phyloP scores from a whole-genome alignment of 495 filamentous ascomycete species.

The Xylaria telfairii region DNA sequence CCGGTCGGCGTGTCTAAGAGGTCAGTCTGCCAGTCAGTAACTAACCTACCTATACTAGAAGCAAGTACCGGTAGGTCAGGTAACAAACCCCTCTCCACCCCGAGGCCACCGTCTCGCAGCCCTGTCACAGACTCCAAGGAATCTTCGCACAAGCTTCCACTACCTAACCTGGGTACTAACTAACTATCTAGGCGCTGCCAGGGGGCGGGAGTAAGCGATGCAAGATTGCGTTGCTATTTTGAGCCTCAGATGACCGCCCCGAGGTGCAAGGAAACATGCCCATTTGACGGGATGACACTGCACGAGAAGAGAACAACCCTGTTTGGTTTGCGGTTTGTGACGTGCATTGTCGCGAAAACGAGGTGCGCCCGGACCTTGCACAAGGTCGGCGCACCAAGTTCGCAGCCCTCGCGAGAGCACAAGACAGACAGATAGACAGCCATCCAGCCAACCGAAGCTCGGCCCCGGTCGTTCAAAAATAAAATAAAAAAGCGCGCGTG shows the following conservation, averaged over 20 bases:
- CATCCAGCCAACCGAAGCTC: neutral
- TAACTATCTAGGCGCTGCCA: neutral
- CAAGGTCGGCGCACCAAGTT: slow-evolving; percentile 8
- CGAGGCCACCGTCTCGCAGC: slow-evolving; percentile 11
- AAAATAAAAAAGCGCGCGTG: slow-evolving; percentile 4
- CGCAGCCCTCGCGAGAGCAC: neutral
- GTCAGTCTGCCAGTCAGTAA: too few relatives aligned
- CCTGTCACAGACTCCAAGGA: slow-evolving; percentile 11
- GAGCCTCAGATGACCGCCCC: slow-evolving; percentile 10
- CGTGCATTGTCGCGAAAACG: slow-evolving; percentile 25
- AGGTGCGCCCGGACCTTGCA: slow-evolving; percentile 21
- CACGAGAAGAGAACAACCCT: slow-evolving; percentile 3
- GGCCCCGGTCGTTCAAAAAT: slow-evolving; percentile 1
- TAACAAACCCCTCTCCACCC: slow-evolving; percentile 3
- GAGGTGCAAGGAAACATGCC: slow-evolving; percentile 3
- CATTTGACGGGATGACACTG: slow-evolving; percentile 13
- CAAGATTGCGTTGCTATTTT: slow-evolving; percentile 29
- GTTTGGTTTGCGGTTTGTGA: slow-evolving; percentile 24
- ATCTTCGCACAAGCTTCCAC: slow-evolving; percentile 21
- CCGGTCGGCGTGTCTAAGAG: slow-evolving; percentile 18
- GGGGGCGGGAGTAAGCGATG: slow-evolving; percentile 22
- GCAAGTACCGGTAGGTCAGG: too few relatives aligned
- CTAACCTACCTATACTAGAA: too few relatives aligned
- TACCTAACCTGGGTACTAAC: too few relatives aligned
- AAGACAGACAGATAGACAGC: too few relatives aligned